phyloP scores from a whole-genome alignment of 1,139 yeast species.

The Suhomyces kunorum region DNA sequence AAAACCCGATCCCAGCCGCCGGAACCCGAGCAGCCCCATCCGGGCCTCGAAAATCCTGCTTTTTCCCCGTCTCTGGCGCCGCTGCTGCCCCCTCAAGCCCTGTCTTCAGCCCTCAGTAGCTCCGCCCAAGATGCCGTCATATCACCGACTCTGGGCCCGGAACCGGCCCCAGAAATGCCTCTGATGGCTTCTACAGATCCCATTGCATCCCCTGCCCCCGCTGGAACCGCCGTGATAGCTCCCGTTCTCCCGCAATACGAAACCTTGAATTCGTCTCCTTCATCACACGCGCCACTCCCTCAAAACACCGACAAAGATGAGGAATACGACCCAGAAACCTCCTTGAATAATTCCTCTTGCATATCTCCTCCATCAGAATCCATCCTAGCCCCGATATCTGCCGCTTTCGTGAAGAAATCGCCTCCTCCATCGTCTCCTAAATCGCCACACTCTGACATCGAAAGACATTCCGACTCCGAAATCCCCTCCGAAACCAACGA shows the following conservation, averaged over 20 bases:
- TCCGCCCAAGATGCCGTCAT: too few relatives aligned
- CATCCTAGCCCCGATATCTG: background rate
- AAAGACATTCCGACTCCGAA: background rate
- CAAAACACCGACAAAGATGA: constrained; percentile 13
- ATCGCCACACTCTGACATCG: constrained; percentile 3
- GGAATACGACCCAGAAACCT: constrained; percentile 27
- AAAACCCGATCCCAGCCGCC: background rate
- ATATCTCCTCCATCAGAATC: background rate
- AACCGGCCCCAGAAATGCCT: too few relatives aligned
- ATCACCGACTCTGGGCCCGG: too few relatives aligned
- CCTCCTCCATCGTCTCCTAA: background rate
- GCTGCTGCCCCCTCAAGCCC: too few relatives aligned
- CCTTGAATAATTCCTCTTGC: constrained; percentile 5
- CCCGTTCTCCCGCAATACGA: too few relatives aligned
- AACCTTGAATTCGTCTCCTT: too few relatives aligned
- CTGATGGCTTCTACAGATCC: too few relatives aligned
- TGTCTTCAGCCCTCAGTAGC: too few relatives aligned
- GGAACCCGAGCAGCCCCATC: background rate
- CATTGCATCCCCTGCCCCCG: too few relatives aligned
- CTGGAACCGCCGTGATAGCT: too few relatives aligned
- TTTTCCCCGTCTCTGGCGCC: too few relatives aligned
- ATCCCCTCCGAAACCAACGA: constrained; percentile 11
- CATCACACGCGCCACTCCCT: too few relatives aligned
- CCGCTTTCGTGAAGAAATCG: background rate
- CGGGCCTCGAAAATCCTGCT: background rate